Percentiles rank a stretch among this genome's conserved stretches.
Conservation (phyloP, 1,284 basidiomycete species). For the Microbotryomycetes sp. region DNA sequence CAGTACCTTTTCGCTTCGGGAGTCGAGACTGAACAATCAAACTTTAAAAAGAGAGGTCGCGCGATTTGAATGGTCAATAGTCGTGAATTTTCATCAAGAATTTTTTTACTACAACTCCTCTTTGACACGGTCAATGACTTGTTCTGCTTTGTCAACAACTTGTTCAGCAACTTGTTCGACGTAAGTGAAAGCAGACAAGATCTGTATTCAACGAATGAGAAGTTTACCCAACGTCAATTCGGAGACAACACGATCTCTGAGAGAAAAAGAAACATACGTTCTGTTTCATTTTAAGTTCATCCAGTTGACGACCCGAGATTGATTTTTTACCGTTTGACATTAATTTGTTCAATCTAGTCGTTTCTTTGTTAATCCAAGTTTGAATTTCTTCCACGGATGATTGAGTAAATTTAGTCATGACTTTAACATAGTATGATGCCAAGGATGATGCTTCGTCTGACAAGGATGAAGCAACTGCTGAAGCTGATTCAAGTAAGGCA, state of each 20-base stretch:
- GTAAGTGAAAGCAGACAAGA: constrained; percentile 31
- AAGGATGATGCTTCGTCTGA: constrained; percentile 40
- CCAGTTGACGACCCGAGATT: constrained; percentile 69
- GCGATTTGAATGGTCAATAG: neutral
- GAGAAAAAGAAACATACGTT: constrained; percentile 48
- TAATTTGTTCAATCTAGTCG: constrained; percentile 58
- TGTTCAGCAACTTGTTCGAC: constrained; percentile 22
- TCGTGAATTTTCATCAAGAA: neutral
- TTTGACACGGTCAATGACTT: constrained; percentile 29
- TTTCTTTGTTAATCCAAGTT: constrained; percentile 79
- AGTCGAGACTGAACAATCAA: too few relatives aligned
- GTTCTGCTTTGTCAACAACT: constrained; percentile 12
- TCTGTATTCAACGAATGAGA: constrained; percentile 7
- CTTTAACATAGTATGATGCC: constrained; percentile 76
- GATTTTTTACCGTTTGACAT: constrained; percentile 59
- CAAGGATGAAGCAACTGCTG: constrained; percentile 41
- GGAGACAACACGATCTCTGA: neutral
- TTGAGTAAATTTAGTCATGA: constrained; percentile 75
- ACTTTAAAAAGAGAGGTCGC: too few relatives aligned
- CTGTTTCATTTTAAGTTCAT: constrained; percentile 86
- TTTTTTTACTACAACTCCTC: constrained; percentile 35
- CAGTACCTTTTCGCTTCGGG: too few relatives aligned
- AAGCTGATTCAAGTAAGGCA: constrained; percentile 55
- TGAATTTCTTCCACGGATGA: constrained; percentile 54
- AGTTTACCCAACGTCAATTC: constrained; percentile 50